Conservation (phyloP, 441 rosid genomes). For the Gossypium lobatum region DNA sequence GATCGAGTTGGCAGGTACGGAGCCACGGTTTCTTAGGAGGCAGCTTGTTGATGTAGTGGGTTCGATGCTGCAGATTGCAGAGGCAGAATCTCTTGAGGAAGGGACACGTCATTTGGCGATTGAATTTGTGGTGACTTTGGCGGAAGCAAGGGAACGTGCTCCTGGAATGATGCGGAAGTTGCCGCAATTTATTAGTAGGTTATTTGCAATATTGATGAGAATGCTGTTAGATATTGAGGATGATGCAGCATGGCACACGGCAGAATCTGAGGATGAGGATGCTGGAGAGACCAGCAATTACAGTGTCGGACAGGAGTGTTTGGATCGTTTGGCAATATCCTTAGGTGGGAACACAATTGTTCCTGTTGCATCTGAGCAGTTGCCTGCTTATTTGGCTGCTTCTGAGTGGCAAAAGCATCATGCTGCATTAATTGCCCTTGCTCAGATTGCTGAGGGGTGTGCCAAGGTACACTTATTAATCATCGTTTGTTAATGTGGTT, state of each 20-base stretch:
- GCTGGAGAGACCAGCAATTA: conserved; percentile 93
- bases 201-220: conserved; percentile 81
- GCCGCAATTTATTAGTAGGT: conserved; percentile 86
- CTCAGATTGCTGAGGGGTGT: conserved; percentile 99
- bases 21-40: conserved; percentile 83
- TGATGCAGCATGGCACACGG: conserved; percentile 88
- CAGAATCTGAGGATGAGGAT: conserved; percentile 90
- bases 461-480: conserved; percentile 42
- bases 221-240: conserved; percentile 92
- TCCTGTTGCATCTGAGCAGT: conserved; percentile 91
- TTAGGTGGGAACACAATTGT: conserved; percentile 94
- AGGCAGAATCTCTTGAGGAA: conserved; percentile 90
- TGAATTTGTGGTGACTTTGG: conserved; percentile 76
- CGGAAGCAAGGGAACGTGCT: conserved; percentile 8
- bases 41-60: conserved; percentile 76
- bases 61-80: conserved; percentile 46
- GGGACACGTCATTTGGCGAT: conserved; percentile 87
- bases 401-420: conserved; percentile 99
- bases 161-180: conserved; percentile 76
- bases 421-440: conserved; percentile 91
- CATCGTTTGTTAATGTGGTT: neutral
- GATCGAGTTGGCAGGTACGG: conserved; percentile 94
- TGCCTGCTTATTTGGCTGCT: conserved; percentile 81
- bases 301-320: conserved; percentile 92
- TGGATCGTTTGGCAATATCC: conserved; percentile 90